These are phyloP conservation scores for Saccharomycopsis hybrid DNA, from an alignment of 1,139 yeast species.

Conservation along the genomic window DNA sequence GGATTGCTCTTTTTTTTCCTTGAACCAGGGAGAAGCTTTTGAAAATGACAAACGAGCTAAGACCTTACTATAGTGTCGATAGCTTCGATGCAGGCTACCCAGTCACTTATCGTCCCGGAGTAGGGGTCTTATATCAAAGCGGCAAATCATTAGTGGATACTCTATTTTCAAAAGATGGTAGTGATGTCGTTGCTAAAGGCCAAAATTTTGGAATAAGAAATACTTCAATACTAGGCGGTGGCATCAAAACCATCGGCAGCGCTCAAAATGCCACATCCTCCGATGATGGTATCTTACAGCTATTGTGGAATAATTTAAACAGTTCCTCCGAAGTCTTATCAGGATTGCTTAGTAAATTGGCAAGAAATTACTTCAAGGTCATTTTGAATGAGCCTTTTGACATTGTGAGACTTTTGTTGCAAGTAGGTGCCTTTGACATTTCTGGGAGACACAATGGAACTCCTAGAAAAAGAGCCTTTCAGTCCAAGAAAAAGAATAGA, in stretches of 20 bases:
- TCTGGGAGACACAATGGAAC: neutral
- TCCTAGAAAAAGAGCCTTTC: slow-evolving; percentile 1
- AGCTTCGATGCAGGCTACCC: slow-evolving; percentile 63
- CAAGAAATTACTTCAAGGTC: slow-evolving; percentile 61
- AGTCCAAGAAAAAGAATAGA: neutral
- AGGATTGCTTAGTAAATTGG: slow-evolving; percentile 52
- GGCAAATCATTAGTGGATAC: slow-evolving; percentile 31
- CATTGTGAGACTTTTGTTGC: slow-evolving; percentile 69
- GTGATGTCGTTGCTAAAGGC: slow-evolving; percentile 19
- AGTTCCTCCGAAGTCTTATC: slow-evolving; percentile 44
- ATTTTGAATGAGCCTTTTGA: slow-evolving; percentile 85
- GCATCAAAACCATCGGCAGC: neutral
- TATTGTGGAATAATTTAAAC: slow-evolving; percentile 18
- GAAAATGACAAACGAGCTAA: slow-evolving; percentile 26
- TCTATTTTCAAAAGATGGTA: slow-evolving; percentile 31
- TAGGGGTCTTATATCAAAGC: slow-evolving; percentile 41
- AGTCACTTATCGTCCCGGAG: slow-evolving; percentile 54
- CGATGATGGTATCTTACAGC: neutral
- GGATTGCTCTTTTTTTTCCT: neutral
- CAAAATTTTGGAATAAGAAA: neutral
- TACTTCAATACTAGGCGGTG: neutral
- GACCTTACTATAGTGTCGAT: slow-evolving; percentile 73
- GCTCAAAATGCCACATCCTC: neutral
- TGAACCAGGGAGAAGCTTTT: neutral
- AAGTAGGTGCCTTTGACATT: slow-evolving; percentile 56